phyloP scores from a whole-genome alignment of 2,329 filamentous ascomycete species.

The Neofusicoccum ribis region DNA sequence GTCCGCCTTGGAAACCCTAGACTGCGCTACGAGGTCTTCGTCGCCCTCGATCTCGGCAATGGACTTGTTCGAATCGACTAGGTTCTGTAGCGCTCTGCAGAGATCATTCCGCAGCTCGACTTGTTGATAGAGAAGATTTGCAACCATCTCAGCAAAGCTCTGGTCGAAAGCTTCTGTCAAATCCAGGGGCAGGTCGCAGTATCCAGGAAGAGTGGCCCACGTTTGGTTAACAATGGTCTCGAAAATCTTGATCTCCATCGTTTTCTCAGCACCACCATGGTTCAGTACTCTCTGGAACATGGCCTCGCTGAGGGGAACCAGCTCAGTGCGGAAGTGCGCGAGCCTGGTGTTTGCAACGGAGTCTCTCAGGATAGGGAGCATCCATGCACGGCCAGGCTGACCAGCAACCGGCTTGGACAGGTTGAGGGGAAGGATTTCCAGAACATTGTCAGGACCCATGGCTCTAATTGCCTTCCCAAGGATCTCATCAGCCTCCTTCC shows the following conservation, averaged over 20 bases:
- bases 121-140: conserved; percentile 91
- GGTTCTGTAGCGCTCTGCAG: conserved; percentile 79
- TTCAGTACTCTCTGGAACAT: conserved; percentile 89
- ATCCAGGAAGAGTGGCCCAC: conserved; percentile 90
- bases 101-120: conserved; percentile 83
- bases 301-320: conserved; percentile 84
- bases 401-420: conserved; percentile 73
- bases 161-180: conserved; percentile 70
- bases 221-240: conserved; percentile 95
- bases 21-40: conserved; percentile 73
- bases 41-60: conserved; percentile 69
- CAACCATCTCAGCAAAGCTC: conserved; percentile 81
- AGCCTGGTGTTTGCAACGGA: conserved; percentile 86
- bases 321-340: conserved; percentile 78
- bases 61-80: conserved; percentile 89
- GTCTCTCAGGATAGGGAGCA: conserved; percentile 87
- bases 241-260: conserved; percentile 95
- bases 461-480: conserved; percentile 84
- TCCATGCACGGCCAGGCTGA: conserved; percentile 86
- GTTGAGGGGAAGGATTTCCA: conserved; percentile 83
- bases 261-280: conserved; percentile 79
- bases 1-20: conserved; percentile 71
- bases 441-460: conserved; percentile 84
- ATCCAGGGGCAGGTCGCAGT: conserved; percentile 89
- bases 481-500: conserved; percentile 91